A percentile compares a stretch with the other conserved stretches of the same genome.
Conservation (phyloP, 768 basidiomycete genomes). For the Kwoniella sp. region DNA sequence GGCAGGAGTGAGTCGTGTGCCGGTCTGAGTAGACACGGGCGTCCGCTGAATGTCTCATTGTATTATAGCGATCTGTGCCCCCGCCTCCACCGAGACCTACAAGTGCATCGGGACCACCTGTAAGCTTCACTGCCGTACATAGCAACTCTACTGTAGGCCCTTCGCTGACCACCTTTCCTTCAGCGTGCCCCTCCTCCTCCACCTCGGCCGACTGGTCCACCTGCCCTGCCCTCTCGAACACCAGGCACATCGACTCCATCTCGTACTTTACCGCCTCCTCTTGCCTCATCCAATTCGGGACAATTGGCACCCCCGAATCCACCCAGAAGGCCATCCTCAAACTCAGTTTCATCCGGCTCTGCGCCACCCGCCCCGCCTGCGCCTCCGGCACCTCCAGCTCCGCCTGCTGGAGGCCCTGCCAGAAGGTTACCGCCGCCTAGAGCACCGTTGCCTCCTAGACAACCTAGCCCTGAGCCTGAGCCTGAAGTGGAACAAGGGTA, state of each 20-base stretch:
- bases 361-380: slow-evolving; percentile 33
- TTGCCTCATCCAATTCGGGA: slow-evolving; percentile 15
- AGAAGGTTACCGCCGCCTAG: slow-evolving; percentile 33
- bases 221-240: slow-evolving; percentile 45
- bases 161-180: background rate
- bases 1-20: slow-evolving; percentile 17
- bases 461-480: slow-evolving; percentile 17
- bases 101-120: slow-evolving; percentile 17
- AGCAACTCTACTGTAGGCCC: too few relatives aligned
- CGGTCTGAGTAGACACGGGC: too few relatives aligned
- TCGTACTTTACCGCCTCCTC: slow-evolving; percentile 30
- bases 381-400: slow-evolving; percentile 30
- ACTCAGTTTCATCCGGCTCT: slow-evolving; percentile 22
- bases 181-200: slow-evolving; percentile 39
- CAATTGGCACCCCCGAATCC: slow-evolving; percentile 21
- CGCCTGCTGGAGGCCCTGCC: slow-evolving; percentile 23
- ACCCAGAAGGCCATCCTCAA: slow-evolving; percentile 23
- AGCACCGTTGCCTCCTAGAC: slow-evolving; percentile 27
- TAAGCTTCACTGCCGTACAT: background rate
- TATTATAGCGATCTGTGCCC: background rate
- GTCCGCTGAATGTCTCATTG: background rate
- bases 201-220: slow-evolving; percentile 36
- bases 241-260: slow-evolving; percentile 45
- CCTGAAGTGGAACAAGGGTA: slow-evolving; percentile 1
- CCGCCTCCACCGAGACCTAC: slow-evolving; percentile 15